Percentiles rank a stretch among this genome's conserved stretches.
Conservation (phyloP, 768 basidiomycete species). For the Lanmaoa rubissima region DNA sequence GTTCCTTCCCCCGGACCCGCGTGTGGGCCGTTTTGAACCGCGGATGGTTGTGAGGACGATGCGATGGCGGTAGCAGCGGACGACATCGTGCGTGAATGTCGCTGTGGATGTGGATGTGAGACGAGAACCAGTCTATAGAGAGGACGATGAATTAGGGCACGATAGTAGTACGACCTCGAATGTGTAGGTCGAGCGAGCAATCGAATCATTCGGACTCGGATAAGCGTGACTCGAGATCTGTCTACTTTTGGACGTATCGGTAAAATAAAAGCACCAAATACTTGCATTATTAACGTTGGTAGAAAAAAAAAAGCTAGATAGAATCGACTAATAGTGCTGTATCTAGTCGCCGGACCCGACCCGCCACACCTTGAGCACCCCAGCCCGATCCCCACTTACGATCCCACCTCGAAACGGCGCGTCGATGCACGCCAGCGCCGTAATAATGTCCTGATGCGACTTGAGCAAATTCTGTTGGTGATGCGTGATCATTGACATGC, state of each 20-base stretch:
- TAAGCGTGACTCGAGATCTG: constrained; percentile 14
- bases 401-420: constrained; percentile 91
- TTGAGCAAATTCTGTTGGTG: constrained; percentile 83
- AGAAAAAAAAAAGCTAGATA: too few relatives aligned
- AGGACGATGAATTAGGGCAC: constrained; percentile 20
- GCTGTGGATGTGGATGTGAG: neutral
- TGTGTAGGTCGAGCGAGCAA: constrained; percentile 30
- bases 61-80: constrained; percentile 38
- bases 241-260: constrained; percentile 25
- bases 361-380: constrained; percentile 89
- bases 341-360: constrained; percentile 51
- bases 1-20: constrained; percentile 34
- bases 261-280: neutral
- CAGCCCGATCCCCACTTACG: constrained; percentile 88
- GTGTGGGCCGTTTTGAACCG: constrained; percentile 43
- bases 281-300: too few relatives aligned
- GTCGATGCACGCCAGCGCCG: constrained; percentile 81
- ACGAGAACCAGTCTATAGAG: constrained; percentile 4
- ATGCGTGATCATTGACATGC: constrained; percentile 74
- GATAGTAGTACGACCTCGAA: constrained; percentile 12
- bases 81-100: constrained; percentile 43
- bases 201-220: constrained; percentile 33
- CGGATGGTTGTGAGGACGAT: constrained; percentile 55
- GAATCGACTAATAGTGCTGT: neutral
- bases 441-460: constrained; percentile 89